Evolutionary conservation across 129 eudicot species (phyloP), one percentile per base, ranked within the genome.

Genomic region (Flaveria sonorensis): DNA sequence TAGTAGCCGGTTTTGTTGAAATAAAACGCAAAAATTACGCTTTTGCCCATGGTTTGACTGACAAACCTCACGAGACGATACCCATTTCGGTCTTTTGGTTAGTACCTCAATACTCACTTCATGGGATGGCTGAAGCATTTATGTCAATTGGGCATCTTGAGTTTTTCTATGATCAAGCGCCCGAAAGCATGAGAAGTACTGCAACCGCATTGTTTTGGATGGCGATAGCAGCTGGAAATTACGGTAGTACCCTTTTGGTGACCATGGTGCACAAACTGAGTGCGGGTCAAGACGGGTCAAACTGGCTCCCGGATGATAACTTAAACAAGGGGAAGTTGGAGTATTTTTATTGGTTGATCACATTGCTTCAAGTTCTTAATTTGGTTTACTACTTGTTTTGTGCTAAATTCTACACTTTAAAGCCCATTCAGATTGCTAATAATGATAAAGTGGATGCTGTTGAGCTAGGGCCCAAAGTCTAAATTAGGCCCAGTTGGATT

Each of bases 151-250:
- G 98, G 26, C 97, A 93, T 61, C 79, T 93, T 1, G 98, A 93
- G 81, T 93, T 93, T 79, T 88, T 90, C 76, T 94, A 94, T 52
- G 98, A 94, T 53, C 98, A 94, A 73, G 86, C 98, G 7, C 98
- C 98, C 0, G 98, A 94, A 77, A 94, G 98, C 77, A 94, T 94
- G 98, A 87, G 91, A 68, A 94, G 97, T 78, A 90, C 93, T 1
- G 97, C 96, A 0, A 83, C 84, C 10, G 98, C 96, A 4, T 66
- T 94, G 77, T 94, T 88, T 80, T 94, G 98, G 97, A 72, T 75
- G 51, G 59, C 98, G 45, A 91, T 91, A 28, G 86, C 98, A 2
- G 87, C 83, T 2, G 98, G 98, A 76, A 93, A 85, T 76, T 93
- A 93, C 51, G 23, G 79, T n/a, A 91, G 98, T 73, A 84, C 97